These are phyloP conservation scores for Aspergillus fumigatus DNA, from an alignment of 2,329 filamentous ascomycete genomes.

Conservation along the genomic window DNA sequence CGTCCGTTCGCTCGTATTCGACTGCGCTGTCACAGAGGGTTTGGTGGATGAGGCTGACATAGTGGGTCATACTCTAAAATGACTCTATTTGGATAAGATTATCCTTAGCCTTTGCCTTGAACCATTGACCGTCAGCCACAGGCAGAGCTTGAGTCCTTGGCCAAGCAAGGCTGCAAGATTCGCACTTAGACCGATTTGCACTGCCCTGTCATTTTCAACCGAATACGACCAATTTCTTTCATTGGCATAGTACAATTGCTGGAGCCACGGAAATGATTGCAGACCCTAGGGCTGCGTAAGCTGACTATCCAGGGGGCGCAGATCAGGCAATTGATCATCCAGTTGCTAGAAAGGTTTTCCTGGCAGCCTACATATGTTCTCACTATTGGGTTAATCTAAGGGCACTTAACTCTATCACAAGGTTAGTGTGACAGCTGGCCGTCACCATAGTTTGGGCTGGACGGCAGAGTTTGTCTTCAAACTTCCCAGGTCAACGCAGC, in stretches of 20 bases:
- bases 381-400: too few relatives aligned
- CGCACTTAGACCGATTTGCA: background rate
- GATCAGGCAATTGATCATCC: background rate
- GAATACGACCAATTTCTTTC: background rate
- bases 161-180: background rate
- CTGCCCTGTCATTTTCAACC: background rate
- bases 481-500: too few relatives aligned
- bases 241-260: background rate
- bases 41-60: background rate
- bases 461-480: too few relatives aligned
- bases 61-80: background rate
- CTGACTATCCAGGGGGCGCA: background rate
- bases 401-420: too few relatives aligned
- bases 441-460: too few relatives aligned
- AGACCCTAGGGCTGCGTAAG: background rate
- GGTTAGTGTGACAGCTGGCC: too few relatives aligned
- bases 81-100: background rate
- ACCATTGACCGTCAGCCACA: background rate
- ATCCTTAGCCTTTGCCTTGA: background rate
- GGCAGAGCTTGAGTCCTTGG: too few relatives aligned
- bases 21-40: background rate
- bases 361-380: background rate
- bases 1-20: background rate
- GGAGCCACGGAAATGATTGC: background rate
- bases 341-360: background rate